These are phyloP conservation scores for Ophiosphaerella narmari DNA, from an alignment of 2,329 filamentous ascomycete genomes.

Conservation along the genomic window DNA sequence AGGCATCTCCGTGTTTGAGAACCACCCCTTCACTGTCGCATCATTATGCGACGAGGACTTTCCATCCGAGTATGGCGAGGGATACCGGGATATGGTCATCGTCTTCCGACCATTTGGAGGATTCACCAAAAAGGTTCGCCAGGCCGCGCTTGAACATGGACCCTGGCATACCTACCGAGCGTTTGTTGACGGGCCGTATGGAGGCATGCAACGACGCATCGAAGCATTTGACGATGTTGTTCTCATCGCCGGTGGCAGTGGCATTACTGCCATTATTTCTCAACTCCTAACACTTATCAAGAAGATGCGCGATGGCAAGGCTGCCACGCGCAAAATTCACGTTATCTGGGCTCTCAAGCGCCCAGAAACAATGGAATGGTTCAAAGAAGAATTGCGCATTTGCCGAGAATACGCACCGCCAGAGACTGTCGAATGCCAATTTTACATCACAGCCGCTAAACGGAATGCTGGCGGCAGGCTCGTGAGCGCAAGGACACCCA, in stretches of 20 bases:
- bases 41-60: conserved; percentile 93
- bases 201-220: conserved; percentile 87
- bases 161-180: conserved; percentile 91
- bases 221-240: conserved; percentile 93
- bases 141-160: conserved; percentile 80
- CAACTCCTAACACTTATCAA: conserved; percentile 94
- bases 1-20: conserved; percentile 85
- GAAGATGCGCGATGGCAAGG: conserved; percentile 91
- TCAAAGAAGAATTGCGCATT: conserved; percentile 90
- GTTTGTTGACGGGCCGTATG: conserved; percentile 92
- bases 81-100: conserved; percentile 85
- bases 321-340: conserved; percentile 85
- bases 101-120: conserved; percentile 92
- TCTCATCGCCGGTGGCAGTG: conserved; percentile 89
- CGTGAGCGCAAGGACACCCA: conserved; percentile 57
- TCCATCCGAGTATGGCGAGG: conserved; percentile 85
- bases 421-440: conserved; percentile 88
- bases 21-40: conserved; percentile 93
- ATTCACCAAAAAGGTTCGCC: conserved; percentile 84
- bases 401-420: conserved; percentile 88
- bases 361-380: conserved; percentile 96
- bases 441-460: conserved; percentile 85
- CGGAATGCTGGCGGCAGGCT: conserved; percentile 55
- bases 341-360: conserved; percentile 94
- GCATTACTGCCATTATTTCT: conserved; percentile 90